Conservation (phyloP, 495 filamentous ascomycete species). For the Halenospora varia region DNA sequence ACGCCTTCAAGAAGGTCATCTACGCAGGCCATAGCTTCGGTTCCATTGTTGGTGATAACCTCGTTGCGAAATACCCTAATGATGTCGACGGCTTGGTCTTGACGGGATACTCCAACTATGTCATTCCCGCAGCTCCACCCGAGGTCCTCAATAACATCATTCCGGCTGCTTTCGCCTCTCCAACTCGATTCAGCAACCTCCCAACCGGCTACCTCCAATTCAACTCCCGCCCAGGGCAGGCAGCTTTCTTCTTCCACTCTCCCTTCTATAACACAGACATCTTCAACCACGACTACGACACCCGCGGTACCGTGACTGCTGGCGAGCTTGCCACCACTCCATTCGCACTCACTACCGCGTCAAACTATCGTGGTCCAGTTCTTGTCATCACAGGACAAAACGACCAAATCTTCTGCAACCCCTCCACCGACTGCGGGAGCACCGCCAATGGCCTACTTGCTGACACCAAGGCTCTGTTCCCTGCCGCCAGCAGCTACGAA, state of each 20-base stretch:
- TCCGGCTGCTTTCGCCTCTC: slow-evolving; percentile 21
- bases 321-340: slow-evolving; percentile 36
- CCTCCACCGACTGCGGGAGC: slow-evolving; percentile 5
- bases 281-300: slow-evolving; percentile 1
- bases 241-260: slow-evolving; percentile 40
- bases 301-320: slow-evolving; percentile 1
- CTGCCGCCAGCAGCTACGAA: slow-evolving; percentile 15
- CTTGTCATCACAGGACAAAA: slow-evolving; percentile 9
- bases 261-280: slow-evolving; percentile 3
- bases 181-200: neutral
- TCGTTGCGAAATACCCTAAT: slow-evolving; percentile 44
- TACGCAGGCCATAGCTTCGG: slow-evolving; percentile 57
- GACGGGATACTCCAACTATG: slow-evolving; percentile 43
- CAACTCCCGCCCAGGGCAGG: neutral
- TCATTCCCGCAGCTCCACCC: neutral
- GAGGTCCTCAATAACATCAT: slow-evolving; percentile 29
- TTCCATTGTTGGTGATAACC: slow-evolving; percentile 38
- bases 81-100: slow-evolving; percentile 54
- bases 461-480: slow-evolving; percentile 3
- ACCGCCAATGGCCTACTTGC: neutral
- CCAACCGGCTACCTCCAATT: slow-evolving; percentile 20
- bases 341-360: neutral
- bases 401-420: slow-evolving; percentile 35
- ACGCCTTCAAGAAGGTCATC: slow-evolving; percentile 18
- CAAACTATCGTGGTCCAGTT: slow-evolving; percentile 7